Evolutionary conservation across 805 yeast genomes (phyloP), one percentile per base, ranked within the genome.

Genomic region (Ogataea saltuana): DNA sequence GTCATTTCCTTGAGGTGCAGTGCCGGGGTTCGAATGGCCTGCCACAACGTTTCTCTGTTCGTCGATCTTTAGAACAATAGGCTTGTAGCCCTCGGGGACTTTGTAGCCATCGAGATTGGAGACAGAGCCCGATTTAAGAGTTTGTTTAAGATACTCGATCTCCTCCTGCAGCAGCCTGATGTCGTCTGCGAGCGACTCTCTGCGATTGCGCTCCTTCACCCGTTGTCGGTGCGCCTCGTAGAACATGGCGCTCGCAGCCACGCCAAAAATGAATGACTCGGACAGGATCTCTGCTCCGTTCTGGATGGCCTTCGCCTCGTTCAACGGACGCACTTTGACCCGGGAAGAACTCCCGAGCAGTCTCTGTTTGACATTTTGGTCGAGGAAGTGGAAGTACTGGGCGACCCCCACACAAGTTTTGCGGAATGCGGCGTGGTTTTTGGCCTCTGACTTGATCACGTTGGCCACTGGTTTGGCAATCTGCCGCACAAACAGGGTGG

Each of bases 231-330:
- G 71, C 20, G 86, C 75, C 59, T 88, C 96, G 58, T 75, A 86
- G 10, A 88, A 56, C 9, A 88, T 80, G 42, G 85, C 71, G 1
- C 83, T 73, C 4, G 95, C 93, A 1, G 93, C 95, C 18, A 88
- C 91, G 20, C 83, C 68, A 54, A 88, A 88, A 15, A 88, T 80
- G 56, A 88, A 83, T 23, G 81, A 60, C 60, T 88, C 96, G 33
- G 91, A 83, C 10, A 88, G 65, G 58, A 87, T 79, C 44, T 75
- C 83, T 33, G 95, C 93, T 1, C 95, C 96, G 45, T 74, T 79
- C 45, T 88, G 93, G 32, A 88, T 76, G 27, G 96, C 96, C 56
- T 80, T 82, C 10, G 80, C 78, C 52, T 87, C 95, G 59, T 86
- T 87, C 59, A 88, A 72, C 0, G 95, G 95, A 36, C 95, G 74